Base-by-base conservation (phyloP, 805 yeast genomes). In the Pichia ethanolica region DNA sequence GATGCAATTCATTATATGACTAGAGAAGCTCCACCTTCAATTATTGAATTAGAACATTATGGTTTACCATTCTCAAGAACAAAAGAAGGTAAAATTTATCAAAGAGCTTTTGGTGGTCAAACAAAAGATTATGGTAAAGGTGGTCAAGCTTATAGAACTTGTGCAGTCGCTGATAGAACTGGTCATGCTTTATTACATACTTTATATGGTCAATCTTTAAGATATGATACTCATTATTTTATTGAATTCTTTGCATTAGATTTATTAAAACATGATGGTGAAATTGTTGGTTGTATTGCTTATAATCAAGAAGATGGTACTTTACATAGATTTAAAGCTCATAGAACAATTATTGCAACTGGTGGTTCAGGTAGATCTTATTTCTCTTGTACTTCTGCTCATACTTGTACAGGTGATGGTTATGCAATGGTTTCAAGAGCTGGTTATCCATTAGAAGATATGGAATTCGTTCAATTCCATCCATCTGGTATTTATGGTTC, bases 391-490 rank as follows among this genome's bases (percentile, higher is more conserved):
- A 91, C 99, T 56, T 90, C 98, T 52, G 98, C 98, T 46, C 99
- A 91, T 77, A 93, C 99, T 53, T 91, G 99, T 81, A 91, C 99
- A 49, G 99, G 99, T 77, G 99, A 91, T 71, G 99, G 99, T 69
- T 82, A 77, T 65, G 99, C 97, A 59, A 91, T 91, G 99, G 98
- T 89, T 54, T 73, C 97, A 45, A 83, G 99, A 73, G 99, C 99
- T 48, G 99, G 99, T 54, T 81, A 91, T 70, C 99, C 99, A 52
- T 78, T 91, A 65, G 96, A 91, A 74, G 99, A 91, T 73, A 76
- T 91, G 72, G 99, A 91, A 75, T 91, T 91, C 67, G 90, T 91
- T 55, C 99, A 91, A 75, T 91, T 91, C 89, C 99, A 91, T 72
- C 99, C 99, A 49, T 89, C 98, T 28, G 99, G 99, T 80, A 93